Evolutionary conservation across 306 rosid genomes (phyloP), one percentile per base, ranked within the genome.

Genomic region (Aeschynomene evenia): DNA sequence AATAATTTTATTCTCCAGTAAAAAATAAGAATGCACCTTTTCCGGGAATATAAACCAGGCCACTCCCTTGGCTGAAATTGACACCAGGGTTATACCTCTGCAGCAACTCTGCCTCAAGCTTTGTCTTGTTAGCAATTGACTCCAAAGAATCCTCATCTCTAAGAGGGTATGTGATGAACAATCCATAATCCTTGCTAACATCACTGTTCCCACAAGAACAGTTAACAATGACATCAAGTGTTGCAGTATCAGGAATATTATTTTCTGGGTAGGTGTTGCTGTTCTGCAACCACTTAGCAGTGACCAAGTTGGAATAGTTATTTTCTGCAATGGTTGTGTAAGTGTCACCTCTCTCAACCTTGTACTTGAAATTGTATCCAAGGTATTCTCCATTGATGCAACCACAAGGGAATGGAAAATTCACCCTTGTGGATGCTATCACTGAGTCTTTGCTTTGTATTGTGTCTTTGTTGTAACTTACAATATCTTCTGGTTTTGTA

Each of bases 91-190:
- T 92, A 33, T 87, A 92, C 0, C 29, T 45, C 68, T 66, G 79
- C 69, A 92, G 77, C 76, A 75, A 45, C 23, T 12, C 46, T 4
- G 39, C 1, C 9, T 66, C 72, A 56, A 89, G 6, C 2, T 49
- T 43, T 6, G 74, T 75, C 13, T 10, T 1, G 4, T 10, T 31
- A 0, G 87, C 78, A 63, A 89, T 71, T 6, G 73, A 72, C 22
- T 62, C 14, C 89, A 84, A 81, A 57, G 3, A 75, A 18, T 92
- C 96, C 9, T 28, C 76, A 4, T 33, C 13, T 36, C 82, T 63
- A 58, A 92, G 85, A 0, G 95, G 96, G 56, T 87, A 89, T 1
- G 96, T 87, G 49, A 82, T 51, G 55, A 92, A 92, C 92, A 87
- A 70, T 13, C 96, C 96, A 62, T 80, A 89, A 0, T 71, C 73